phyloP scores from a whole-genome alignment of 257 asterid species.

The Rauvolfia tetraphylla region DNA sequence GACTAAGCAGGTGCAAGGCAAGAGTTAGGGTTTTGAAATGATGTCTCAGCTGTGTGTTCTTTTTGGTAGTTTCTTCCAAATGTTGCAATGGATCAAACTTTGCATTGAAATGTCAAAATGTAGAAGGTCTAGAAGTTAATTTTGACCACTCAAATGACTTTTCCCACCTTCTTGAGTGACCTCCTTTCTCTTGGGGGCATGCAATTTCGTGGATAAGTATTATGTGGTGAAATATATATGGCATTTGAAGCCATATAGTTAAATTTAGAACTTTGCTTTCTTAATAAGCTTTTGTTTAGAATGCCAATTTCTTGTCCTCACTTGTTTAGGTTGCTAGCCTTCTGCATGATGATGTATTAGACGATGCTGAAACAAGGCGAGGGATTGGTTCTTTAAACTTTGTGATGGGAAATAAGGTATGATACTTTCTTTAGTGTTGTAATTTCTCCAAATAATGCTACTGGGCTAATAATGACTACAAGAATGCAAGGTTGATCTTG shows the following conservation, averaged over 20 bases:
- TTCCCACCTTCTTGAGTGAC: neutral
- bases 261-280: neutral
- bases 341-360: conserved; percentile 97
- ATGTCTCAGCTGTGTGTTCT: neutral
- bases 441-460: neutral
- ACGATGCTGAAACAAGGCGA: conserved; percentile 94
- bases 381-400: conserved; percentile 83
- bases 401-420: conserved; percentile 96
- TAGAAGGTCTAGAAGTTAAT: neutral
- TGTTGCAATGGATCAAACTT: neutral
- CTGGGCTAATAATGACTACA: neutral
- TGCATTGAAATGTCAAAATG: neutral
- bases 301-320: conserved; percentile 15
- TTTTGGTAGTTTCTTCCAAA: neutral
- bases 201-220: neutral
- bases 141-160: neutral
- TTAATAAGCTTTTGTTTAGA: neutral
- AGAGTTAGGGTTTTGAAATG: neutral
- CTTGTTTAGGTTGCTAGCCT: conserved; percentile 85
- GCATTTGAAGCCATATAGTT: neutral
- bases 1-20: neutral
- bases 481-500: neutral
- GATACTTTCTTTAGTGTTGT: neutral
- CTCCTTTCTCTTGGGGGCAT: neutral
- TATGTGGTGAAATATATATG: neutral